Evolutionary conservation across 345 rosid genomes (phyloP), one percentile per base, ranked within the genome.

Genomic region (Angophora floribunda): DNA sequence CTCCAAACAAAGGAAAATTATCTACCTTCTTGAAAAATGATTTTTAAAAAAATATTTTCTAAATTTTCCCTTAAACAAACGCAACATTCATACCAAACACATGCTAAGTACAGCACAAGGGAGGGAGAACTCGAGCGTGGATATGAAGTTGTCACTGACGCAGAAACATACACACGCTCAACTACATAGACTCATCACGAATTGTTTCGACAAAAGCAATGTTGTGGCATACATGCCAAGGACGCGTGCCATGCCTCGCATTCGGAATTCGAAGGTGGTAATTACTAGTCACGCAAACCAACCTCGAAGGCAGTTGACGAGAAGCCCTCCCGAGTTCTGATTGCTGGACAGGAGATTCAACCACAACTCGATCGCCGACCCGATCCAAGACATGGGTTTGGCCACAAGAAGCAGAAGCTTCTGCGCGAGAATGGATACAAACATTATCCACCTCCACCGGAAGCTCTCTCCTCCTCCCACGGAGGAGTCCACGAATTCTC

Each of bases 311-410:
- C 89, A 21, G 85, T 92, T 94, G 2, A 86, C 67, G 41, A 92
- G 44, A 84, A 95, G 94, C 75, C 86, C 52, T 78, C 67, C 55
- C 47, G 91, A 55, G 89, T 87, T 86, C 15, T 87, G 89, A 87
- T 97, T 96, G 47, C n/a, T 45, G 5, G 92, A 88, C 70, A 94
- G 28, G 67, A 97, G 90, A 90, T 95, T 95, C 59, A 97, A 89
- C 82, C 88, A 87, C 51, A 90, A 89, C 88, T 95, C 94, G 3
- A 89, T 7, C 2, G 21, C 15, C 12, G 95, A 91, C 14, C 99
- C 99, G 21, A 91, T 2, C 85, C 32, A 13, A 17, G 94, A 89
- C 89, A 95, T 16, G 28, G 94, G 94, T 85, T 87, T 91, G 9
- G 96, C 90, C 52, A 91, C 45, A 7, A 88, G 53, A 15, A 10